Evolutionary conservation across 2,329 filamentous ascomycete species (phyloP), one percentile per base, ranked within the genome.

Genomic region (Atkinsonella hypoxylon): DNA sequence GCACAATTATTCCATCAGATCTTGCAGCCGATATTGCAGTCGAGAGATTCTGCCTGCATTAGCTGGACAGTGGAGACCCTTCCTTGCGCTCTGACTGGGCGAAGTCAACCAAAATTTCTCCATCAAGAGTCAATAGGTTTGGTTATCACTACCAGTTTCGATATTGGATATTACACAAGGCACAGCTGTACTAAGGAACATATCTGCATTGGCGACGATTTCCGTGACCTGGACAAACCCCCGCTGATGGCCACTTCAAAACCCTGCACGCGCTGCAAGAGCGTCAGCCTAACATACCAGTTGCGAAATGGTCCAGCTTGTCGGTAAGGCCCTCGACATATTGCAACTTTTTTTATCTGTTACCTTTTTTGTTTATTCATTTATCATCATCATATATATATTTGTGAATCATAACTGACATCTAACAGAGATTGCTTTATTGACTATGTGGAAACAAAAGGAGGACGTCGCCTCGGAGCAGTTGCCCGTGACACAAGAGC

Each of bases 401-500:
- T 22, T 26, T 26, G 26, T 7, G 8, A 26, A 26, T 26, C 26
- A 26, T 4, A 8, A 5, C 26, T 7, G 26, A 26, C 6, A 26
- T 26, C 26, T 26, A 26, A 26, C 51, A 71, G 69, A n/a, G 57
- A 66, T 43, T 97, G 93, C 69, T 96, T 91, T 68, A 71, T 77
- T 52, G 77, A 78, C 59, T 96, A 89, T 70, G 75, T 95, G 50
- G 74, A 79, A 53, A 82, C 79, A 57, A 97, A 97, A 67, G 77
- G 83, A 54, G 77, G 88, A 58, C 91, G 91, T 67, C 86, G 89
- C 18, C 68, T 81, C 30, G 73, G 72, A 55, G 66, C 68, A 18
- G 66, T 80, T 7, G 74, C 73, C 60, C 72, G 71, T 41, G 74
- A 78, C 51, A 73, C 68, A 47, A 67, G 69, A 50, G 55, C 60